These are phyloP conservation scores for Pichia sp. DNA, from an alignment of 1,139 yeast species.

Conservation along the genomic window DNA sequence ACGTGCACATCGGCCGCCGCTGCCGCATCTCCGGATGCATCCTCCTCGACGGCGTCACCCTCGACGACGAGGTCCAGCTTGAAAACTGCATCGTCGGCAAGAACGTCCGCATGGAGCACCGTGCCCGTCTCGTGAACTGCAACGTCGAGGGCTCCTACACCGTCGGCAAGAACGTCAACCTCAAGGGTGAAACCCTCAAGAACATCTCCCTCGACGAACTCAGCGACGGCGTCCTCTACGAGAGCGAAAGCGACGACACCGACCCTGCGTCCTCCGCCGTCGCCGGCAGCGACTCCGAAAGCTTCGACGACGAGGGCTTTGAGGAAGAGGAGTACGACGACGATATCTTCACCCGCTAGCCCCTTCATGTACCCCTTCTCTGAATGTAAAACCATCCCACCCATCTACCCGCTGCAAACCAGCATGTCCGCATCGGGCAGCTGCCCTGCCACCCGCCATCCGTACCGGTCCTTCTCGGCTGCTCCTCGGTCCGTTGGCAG, in stretches of 20 bases:
- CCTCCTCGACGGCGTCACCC: constrained; percentile 60
- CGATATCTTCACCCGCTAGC: constrained; percentile 10
- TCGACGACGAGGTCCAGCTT: constrained; percentile 78
- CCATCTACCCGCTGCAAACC: too few species aligned
- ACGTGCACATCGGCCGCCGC: constrained; percentile 75
- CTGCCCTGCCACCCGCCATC: too few species aligned
- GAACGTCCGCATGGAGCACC: constrained; percentile 54
- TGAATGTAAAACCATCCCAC: too few species aligned
- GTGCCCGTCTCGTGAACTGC: constrained; percentile 66
- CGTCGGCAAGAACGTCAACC: constrained; percentile 55
- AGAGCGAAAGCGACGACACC: constrained; percentile 27
- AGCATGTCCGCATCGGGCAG: too few species aligned
- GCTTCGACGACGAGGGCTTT: constrained; percentile 26
- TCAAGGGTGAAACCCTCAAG: constrained; percentile 81
- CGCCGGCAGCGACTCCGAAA: constrained; percentile 16
- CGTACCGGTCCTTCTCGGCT: too few species aligned
- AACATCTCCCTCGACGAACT: constrained; percentile 49
- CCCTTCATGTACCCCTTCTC: neutral
- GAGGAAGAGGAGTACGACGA: constrained; percentile 29
- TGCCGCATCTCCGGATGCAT: constrained; percentile 88
- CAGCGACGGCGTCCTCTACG: constrained; percentile 33
- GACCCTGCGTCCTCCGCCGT: too few species aligned
- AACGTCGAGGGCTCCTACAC: constrained; percentile 77
- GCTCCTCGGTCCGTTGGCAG: too few species aligned
- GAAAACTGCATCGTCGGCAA: constrained; percentile 89